Evolutionary conservation across 345 rosid genomes (phyloP), one percentile per base, ranked within the genome.

Genomic region (Aquilaria sinensis): DNA sequence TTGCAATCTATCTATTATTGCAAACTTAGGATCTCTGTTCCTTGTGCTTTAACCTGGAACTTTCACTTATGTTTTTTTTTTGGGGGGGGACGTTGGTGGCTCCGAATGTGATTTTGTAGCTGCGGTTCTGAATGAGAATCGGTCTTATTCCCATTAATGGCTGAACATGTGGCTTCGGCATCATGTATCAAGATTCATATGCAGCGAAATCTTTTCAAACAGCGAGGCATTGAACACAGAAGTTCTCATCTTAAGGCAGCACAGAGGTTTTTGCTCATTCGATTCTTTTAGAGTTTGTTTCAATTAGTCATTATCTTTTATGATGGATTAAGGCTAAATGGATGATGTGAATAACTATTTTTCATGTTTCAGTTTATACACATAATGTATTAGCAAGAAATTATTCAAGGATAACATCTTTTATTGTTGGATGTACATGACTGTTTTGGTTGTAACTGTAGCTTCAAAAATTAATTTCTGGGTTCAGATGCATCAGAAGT

Each of bases 131-230:
- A 12, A 13, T 37, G 43, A 37, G 43, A 37, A 37, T 9, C 5
- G 12, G 2, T 63, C 61, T 63, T 7, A 9, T 9, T 37, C 8
- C 43, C 43, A 59, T 47, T 75, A 68, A 88, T 86, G 96, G 90
- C 83, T 47, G 79, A 75, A 41, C 81, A 63, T 64, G 73, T 66
- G 58, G 71, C 84, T 61, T 77, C 76, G 10, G 68, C 79, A 15
- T 70, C 74, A 37, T 83, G 77, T 69, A 43, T 75, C 59, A 83
- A 77, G 81, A 74, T 72, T 57, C 79, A 60, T 47, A n/a, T 69
- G 62, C 81, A 74, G 74, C 54, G 60, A 14, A 59, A 50, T 60
- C 65, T 68, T 6, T 62, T 55, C 52, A 60, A 58, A 46, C 75
- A 63, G 66, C 63, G 58, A 45, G 63, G 66, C 60, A 55, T 9